Conservation (phyloP, 331 rosid genomes). For the Dryas integrifolia region DNA sequence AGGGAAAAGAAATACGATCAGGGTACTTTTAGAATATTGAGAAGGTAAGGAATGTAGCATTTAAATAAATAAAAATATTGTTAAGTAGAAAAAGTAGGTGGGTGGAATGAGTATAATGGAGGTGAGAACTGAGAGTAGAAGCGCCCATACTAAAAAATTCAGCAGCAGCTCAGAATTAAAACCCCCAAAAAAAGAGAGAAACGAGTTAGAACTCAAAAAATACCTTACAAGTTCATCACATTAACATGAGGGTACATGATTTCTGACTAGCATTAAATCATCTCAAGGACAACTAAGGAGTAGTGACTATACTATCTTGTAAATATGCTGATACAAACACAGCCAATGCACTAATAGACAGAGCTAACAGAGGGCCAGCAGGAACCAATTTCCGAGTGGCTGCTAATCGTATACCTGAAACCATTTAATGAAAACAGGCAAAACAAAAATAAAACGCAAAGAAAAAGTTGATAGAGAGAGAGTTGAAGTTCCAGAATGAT, state of each 20-base stretch:
- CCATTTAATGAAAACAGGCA: background rate
- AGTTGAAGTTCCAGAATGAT: background rate
- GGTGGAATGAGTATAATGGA: slow-evolving; percentile 9
- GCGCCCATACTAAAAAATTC: background rate
- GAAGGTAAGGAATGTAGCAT: background rate
- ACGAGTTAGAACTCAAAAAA: background rate
- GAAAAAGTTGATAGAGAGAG: background rate
- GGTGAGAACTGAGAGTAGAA: background rate
- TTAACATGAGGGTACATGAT: background rate
- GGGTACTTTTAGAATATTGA: background rate
- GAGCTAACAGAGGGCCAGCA: slow-evolving; percentile 28
- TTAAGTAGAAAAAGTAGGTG: background rate
- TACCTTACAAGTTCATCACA: background rate
- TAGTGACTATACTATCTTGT: slow-evolving; percentile 10
- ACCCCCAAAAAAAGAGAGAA: background rate
- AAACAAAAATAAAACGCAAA: background rate
- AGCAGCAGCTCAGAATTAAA: background rate
- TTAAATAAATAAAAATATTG: background rate
- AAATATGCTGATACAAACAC: slow-evolving; percentile 26
- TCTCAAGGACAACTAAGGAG: slow-evolving; percentile 3
- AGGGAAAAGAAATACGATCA: too few species aligned
- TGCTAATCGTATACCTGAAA: slow-evolving; percentile 26
- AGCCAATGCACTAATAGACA: slow-evolving; percentile 28
- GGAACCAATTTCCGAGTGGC: slow-evolving; percentile 28
- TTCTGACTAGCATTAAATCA: background rate